Conservation (phyloP, 2,329 filamentous ascomycete genomes). For the Tricladium varicosporioides region DNA sequence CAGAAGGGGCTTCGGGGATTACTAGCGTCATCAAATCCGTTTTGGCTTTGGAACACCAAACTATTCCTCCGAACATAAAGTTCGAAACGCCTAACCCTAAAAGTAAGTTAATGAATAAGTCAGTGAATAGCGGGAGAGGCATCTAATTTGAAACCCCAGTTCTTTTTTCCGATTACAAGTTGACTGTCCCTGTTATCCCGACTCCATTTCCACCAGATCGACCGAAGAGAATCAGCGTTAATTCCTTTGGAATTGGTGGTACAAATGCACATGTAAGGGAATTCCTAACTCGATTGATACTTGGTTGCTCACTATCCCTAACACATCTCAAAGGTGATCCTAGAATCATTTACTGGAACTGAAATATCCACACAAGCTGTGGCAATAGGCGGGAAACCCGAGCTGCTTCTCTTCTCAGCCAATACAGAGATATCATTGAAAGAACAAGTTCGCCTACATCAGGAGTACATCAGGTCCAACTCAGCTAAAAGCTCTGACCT, state of each 20-base stretch:
- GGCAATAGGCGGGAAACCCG: no score
- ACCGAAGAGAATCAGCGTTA: slow-evolving; percentile 15
- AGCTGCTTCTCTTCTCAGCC: not conserved
- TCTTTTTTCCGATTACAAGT: not conserved
- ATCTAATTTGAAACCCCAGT: not conserved
- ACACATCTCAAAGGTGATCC: no score
- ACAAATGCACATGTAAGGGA: slow-evolving; percentile 17
- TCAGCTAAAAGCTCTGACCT: no score
- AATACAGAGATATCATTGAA: not conserved
- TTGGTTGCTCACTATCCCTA: no score
- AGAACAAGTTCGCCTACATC: no score
- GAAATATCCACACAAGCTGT: no score
- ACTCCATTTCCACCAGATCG: slow-evolving; percentile 9
- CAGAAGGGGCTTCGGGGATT: slow-evolving; percentile 23
- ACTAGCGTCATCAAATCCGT: slow-evolving; percentile 20
- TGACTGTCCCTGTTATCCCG: slow-evolving; percentile 3
- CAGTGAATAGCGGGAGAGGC: no score
- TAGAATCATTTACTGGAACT: no score
- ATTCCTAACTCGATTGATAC: no score
- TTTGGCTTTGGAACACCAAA: slow-evolving; percentile 18
- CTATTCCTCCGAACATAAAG: slow-evolving; percentile 23
- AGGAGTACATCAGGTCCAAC: no score
- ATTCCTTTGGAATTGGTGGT: slow-evolving; percentile 27
- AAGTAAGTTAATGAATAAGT: slow-evolving; percentile 1
- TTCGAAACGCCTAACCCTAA: slow-evolving; percentile 35